phyloP scores from a whole-genome alignment of 208 protist species.

The Acanthamoeba sp. region DNA sequence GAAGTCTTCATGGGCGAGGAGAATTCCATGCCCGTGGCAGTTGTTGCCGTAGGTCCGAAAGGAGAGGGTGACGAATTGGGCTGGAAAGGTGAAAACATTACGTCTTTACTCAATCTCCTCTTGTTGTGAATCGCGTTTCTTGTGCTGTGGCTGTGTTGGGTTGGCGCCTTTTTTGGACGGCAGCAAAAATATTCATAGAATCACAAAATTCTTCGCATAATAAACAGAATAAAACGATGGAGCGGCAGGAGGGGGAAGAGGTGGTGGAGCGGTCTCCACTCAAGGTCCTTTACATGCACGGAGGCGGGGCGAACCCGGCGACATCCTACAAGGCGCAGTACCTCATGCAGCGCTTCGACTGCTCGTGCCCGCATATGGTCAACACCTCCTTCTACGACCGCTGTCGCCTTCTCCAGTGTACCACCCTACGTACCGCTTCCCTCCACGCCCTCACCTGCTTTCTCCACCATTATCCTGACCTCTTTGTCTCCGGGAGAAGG shows the following conservation, averaged over 20 bases:
- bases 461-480: neutral
- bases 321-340: conserved; percentile 48
- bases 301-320: conserved; percentile 9
- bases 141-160: no score
- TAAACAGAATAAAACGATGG: neutral
- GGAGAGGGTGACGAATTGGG: no score
- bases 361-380: conserved; percentile 14
- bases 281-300: conserved; percentile 43
- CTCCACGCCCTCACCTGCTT: neutral
- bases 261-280: neutral
- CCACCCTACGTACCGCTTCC: neutral
- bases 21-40: neutral
- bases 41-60: no score
- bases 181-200: neutral
- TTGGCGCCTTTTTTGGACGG: neutral
- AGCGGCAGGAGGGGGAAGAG: neutral
- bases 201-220: neutral
- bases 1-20: neutral
- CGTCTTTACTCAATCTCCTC: no score
- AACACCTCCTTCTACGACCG: conserved; percentile 44
- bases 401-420: neutral
- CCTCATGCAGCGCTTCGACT: conserved; percentile 19
- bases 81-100: neutral
- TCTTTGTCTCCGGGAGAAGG: neutral
- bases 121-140: no score